These are phyloP conservation scores for Thermochaetoides thermophila DNA, from an alignment of 495 filamentous ascomycete genomes.

Conservation along the genomic window DNA sequence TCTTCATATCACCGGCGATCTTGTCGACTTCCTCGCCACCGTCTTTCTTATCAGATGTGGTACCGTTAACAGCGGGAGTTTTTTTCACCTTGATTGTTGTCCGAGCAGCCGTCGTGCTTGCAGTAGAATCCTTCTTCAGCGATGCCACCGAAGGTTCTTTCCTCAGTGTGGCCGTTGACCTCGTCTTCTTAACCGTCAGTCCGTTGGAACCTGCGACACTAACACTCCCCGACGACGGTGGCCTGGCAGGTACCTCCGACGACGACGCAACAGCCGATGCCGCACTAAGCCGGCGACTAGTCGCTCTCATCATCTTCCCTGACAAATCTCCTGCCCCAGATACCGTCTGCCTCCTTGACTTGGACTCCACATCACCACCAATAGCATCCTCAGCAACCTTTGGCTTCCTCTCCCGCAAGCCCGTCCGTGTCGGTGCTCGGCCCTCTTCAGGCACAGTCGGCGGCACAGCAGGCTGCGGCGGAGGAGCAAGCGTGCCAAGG, in stretches of 20 bases:
- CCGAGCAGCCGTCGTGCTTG: conserved; percentile 16
- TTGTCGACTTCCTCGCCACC: conserved; percentile 37
- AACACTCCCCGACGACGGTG: conserved; percentile 24
- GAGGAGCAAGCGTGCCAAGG: conserved; percentile 14
- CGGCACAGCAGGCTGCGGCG: conserved; percentile 16
- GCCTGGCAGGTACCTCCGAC: conserved; percentile 24
- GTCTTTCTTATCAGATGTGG: conserved; percentile 8
- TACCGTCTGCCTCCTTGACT: conserved; percentile 51
- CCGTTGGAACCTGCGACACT: conserved; percentile 17
- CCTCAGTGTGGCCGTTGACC: no score
- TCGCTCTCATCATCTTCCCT: conserved; percentile 12
- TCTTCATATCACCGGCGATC: conserved; percentile 53
- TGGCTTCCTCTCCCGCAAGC: conserved; percentile 56
- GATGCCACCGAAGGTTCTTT: no score
- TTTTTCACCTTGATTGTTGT: conserved; percentile 27
- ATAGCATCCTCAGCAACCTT: conserved; percentile 25
- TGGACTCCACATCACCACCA: conserved; percentile 38
- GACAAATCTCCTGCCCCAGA: conserved; percentile 36
- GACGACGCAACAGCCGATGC: conserved; percentile 24
- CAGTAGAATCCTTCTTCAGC: conserved; percentile 26
- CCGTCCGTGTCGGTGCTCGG: conserved; percentile 45
- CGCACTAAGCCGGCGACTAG: conserved; percentile 25
- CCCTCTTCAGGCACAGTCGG: conserved; percentile 16
- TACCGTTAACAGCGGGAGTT: conserved; percentile 12
- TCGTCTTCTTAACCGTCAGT: conserved; percentile 31